Conservation (phyloP, 352 stramenopile genomes). For the Peronospora belbahrii region DNA sequence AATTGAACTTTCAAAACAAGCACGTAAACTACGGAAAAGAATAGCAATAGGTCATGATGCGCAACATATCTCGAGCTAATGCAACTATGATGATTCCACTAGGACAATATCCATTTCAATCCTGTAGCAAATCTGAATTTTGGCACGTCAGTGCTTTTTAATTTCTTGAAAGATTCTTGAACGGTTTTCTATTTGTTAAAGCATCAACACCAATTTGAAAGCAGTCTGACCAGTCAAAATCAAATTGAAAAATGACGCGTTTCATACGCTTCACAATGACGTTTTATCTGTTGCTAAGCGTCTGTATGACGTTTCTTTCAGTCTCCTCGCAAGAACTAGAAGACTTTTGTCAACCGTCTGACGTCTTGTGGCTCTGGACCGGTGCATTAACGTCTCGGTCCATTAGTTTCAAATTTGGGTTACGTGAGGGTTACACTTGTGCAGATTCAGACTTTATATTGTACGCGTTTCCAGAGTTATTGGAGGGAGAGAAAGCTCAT, state of each 20-base stretch:
- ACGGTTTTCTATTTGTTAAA: neutral
- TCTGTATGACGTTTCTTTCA: neutral
- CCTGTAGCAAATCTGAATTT: too few species aligned
- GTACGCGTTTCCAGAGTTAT: constrained; percentile 42
- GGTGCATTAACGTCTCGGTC: constrained; percentile 58
- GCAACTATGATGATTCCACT: too few species aligned
- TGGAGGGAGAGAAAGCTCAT: constrained; percentile 38
- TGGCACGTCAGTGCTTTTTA: too few species aligned
- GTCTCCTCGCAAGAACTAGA: neutral
- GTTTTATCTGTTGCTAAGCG: constrained; percentile 11
- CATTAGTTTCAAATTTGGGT: constrained; percentile 62
- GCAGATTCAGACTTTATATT: constrained; percentile 44
- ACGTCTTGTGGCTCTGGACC: constrained; percentile 71
- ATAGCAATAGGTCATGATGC: too few species aligned
- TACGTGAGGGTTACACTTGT: constrained; percentile 47
- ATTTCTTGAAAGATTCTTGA: too few species aligned
- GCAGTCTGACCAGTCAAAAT: too few species aligned
- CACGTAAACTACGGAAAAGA: too few species aligned
- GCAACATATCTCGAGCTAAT: neutral
- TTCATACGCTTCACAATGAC: neutral
- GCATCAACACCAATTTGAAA: too few species aligned
- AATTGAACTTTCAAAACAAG: neutral
- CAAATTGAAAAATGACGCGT: constrained; percentile 4
- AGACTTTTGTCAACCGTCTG: constrained; percentile 24
- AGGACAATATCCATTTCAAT: too few species aligned